Percentiles rank a stretch among this genome's conserved stretches.
phyloP scores from a whole-genome alignment of 2,329 filamentous ascomycete species.

The Cladophialophora exuberans region DNA sequence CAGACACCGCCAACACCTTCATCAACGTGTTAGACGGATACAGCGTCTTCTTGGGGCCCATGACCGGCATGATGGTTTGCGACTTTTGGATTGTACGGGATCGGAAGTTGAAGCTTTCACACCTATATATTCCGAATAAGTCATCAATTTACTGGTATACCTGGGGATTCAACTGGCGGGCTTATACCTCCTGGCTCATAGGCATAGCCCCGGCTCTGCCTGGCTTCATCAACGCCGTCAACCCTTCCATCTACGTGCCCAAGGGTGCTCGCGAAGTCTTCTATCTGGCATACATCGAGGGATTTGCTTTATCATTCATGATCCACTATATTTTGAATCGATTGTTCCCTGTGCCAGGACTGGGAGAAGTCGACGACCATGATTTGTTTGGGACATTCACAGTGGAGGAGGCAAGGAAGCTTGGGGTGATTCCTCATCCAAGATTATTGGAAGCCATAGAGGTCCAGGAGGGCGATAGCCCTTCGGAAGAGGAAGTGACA shows the following conservation, averaged over 20 bases:
- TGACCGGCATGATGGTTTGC: conserved; percentile 29
- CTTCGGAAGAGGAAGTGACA: background rate
- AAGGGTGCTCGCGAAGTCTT: conserved; percentile 15
- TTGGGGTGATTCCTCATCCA: conserved; percentile 10
- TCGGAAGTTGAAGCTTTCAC: conserved; percentile 18
- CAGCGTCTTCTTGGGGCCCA: conserved; percentile 61
- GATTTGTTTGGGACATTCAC: conserved; percentile 15
- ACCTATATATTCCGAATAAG: conserved; percentile 23
- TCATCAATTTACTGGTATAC: conserved; percentile 27
- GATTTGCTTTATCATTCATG: conserved; percentile 11
- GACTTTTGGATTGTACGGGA: conserved; percentile 31
- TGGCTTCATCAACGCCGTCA: conserved; percentile 63
- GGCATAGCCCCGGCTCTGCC: conserved; percentile 62
- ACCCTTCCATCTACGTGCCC: conserved; percentile 61
- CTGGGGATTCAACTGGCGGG: conserved; percentile 62
- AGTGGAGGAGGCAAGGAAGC: conserved; percentile 7
- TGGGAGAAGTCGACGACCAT: conserved; percentile 10
- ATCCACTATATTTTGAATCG: conserved; percentile 14
- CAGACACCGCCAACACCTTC: conserved; percentile 60
- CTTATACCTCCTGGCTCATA: conserved; percentile 60
- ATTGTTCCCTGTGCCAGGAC: conserved; percentile 15
- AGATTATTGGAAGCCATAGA: conserved; percentile 1
- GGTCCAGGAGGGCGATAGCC: background rate
- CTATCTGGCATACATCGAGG: conserved; percentile 17
- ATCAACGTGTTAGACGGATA: conserved; percentile 69